Evolutionary conservation across 2,329 filamentous ascomycete species (phyloP), one percentile per base, ranked within the genome.

Genomic region (Pseudogymnoascus sp.): DNA sequence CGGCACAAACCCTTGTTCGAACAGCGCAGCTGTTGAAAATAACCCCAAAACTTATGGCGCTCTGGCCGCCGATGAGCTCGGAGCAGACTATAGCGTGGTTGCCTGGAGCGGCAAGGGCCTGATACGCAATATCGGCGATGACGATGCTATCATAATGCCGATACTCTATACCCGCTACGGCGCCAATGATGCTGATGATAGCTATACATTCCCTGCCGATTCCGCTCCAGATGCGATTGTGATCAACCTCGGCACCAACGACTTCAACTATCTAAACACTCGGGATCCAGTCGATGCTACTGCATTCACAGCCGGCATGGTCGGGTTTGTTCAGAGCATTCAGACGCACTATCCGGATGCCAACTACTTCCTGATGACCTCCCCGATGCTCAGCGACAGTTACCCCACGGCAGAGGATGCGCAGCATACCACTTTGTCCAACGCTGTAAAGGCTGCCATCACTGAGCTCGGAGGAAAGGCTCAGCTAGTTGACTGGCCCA

Each of bases 61-160:
- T 0, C 70, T 79, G 0, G 74, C 78, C 0, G 77, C 78, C n/a
- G 68, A 69, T 6, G 71, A 72, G n/a, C 69, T 79, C 21, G 68
- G 69, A 10, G 78, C 77, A 36, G 77, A 79, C 66, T 79, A 79
- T 65, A 73, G 71, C 61, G 71, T 79, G 44, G 71, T 79, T 5
- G 77, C 78, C 1, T 78, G 77, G 77, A 77, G 75, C 62, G 77
- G 77, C 47, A 78, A 78, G 67, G 78, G 78, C 2, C 62, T 79
- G 2, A 73, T 71, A 0, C 74, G 78, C 17, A 79, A 79, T 68
- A 77, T 76, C 65, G 66, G 68, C 9, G 67, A 70, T 0, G 68
- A 71, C 10, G 62, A 68, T 19, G 65, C 70, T 2, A 74, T 77
- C 40, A 68, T 75, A 3, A 76, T 79, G 73, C 77, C 77, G 0